Base-by-base conservation (phyloP, 2,329 filamentous ascomycete species). In the Piedraia hortae region DNA sequence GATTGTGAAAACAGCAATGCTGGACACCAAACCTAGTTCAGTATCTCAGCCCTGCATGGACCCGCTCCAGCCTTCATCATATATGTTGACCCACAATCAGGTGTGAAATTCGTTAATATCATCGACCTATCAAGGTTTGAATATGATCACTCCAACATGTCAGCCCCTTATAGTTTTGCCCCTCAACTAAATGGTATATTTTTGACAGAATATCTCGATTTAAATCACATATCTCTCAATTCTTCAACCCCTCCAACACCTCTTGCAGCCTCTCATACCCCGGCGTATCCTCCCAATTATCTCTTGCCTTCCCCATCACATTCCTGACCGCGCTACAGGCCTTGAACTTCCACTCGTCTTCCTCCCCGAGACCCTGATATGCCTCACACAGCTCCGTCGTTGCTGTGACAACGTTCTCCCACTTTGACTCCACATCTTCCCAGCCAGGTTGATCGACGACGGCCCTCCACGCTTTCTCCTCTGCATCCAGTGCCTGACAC, bases 401-500 rank as follows among this genome's bases (percentile, higher is more conserved):
- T 22, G 74, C 62, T 28, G 62, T 54, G 3, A 88, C 74, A 4
- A 88, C 63, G 1, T 55, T 54, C 27, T 62, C 50, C 73, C 75
- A 90, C 10, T 59, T 59, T 19, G 54, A 53, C 31, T 58, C 53
- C 8, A 64, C 59, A 18, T 61, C 59, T 30, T 56, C 53, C 46
- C 48, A 55, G 3, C 51, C 50, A 0, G 62, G 52, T 33, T 60
- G 47, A 22, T 55, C 52, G 0, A 59, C 51, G 0, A 69, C 61
- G 0, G 71, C 64, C 2, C 85, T 61, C 80, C 82, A 97, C 0
- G 70, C 75, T 39, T 82, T 80, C 47, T 93, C 85, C 14, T 80
- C 63, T 1, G 74, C 75, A 4, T 78, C 71, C 2, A 93, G 54
- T 4, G 80, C 74, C 2, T 65, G 66, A 0, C 51, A 47, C 2